These are phyloP conservation scores for Cercospora sp. DNA, from an alignment of 2,329 filamentous ascomycete species.

Conservation along the genomic window DNA sequence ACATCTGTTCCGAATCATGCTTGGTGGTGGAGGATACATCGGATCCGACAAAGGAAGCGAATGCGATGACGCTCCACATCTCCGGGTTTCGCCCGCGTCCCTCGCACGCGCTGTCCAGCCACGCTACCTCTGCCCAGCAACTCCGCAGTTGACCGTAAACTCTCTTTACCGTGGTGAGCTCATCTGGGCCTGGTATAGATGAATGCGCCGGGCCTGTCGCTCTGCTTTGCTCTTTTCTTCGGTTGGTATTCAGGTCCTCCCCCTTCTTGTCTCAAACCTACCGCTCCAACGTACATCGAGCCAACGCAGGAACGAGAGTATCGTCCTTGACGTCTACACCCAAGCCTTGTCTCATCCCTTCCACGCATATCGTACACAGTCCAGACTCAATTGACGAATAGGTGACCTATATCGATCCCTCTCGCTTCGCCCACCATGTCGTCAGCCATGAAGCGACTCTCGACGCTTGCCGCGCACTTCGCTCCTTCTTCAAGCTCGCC, in stretches of 20 bases:
- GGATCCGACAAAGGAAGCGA: conserved; percentile 1
- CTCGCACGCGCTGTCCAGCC: neutral
- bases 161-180: conserved; percentile 2
- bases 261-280: conserved; percentile 18
- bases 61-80: neutral
- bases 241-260: neutral
- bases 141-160: conserved; percentile 12
- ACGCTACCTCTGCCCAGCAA: conserved; percentile 5
- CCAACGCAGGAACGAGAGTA: neutral
- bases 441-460: conserved; percentile 61
- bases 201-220: neutral
- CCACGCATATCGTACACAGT: conserved; percentile 7
- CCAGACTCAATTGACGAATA: conserved; percentile 20
- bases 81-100: conserved; percentile 5
- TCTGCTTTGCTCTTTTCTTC: neutral
- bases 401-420: conserved; percentile 15
- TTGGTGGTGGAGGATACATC: neutral
- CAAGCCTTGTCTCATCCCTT: conserved; percentile 10
- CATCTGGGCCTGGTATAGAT: neutral
- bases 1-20: neutral
- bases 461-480: conserved; percentile 52
- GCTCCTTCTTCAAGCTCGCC: conserved; percentile 38
- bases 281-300: conserved; percentile 11
- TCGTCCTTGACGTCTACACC: conserved; percentile 2
- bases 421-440: conserved; percentile 55